Evolutionary conservation across 805 yeast genomes (phyloP), one percentile per base, ranked within the genome.

Genomic region (Kluyveromyces nonfermentans): DNA sequence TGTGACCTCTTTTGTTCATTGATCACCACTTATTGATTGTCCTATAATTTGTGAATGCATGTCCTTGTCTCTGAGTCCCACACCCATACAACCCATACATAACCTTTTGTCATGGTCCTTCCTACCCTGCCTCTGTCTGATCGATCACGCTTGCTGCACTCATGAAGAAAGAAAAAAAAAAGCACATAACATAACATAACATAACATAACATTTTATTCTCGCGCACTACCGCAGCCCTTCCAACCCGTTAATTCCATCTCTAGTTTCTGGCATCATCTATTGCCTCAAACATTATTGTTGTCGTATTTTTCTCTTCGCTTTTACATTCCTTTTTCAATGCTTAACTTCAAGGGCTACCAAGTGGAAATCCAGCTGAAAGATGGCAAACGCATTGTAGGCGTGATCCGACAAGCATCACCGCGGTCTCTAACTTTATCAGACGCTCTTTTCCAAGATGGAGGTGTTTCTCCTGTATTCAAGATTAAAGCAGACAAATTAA

Each of bases 261-360:
- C n/a, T n/a, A n/a, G n/a, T n/a, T n/a, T n/a, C n/a, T n/a, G n/a
- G n/a, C n/a, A n/a, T n/a, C n/a, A n/a, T n/a, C n/a, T n/a, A n/a
- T n/a, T n/a, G n/a, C n/a, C n/a, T n/a, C n/a, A n/a, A n/a, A n/a
- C n/a, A n/a, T n/a, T n/a, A n/a, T n/a, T n/a, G n/a, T n/a, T n/a
- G n/a, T n/a, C n/a, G n/a, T n/a, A n/a, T n/a, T n/a, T n/a, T n/a
- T n/a, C n/a, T n/a, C n/a, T n/a, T n/a, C n/a, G n/a, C n/a, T n/a
- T n/a, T 25, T 6, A 14, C 30, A 6, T 3, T 25, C 30, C 30
- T 14, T 10, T 33, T n/a, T 3, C 19, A 12, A 63, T 62, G 64
- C 60, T 63, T 7, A 71, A 72, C 36, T 73, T 73, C 49, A 55
- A 65, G 9, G 78, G 77, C 1, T 75, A 68, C 45, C 69, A 66